These are phyloP conservation scores for Capsicum pubescens DNA, from an alignment of 257 asterid species.

Conservation along the genomic window DNA sequence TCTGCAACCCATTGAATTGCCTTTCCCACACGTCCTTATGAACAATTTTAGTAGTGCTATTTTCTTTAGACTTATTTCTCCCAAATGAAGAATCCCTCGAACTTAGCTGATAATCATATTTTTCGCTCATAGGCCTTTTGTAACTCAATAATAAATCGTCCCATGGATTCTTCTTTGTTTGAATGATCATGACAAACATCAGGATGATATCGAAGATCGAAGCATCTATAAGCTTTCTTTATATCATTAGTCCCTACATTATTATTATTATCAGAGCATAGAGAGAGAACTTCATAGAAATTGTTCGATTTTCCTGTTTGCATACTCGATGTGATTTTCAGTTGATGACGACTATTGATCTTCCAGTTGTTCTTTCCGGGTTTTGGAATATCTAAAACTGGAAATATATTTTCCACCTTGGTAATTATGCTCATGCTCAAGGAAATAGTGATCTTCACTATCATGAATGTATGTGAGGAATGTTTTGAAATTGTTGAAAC, in stretches of 20 bases:
- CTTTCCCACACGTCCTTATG: constrained; percentile 54
- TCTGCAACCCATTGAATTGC: constrained; percentile 48
- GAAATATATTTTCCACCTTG: background rate
- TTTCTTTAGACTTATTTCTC: background rate
- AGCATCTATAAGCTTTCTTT: constrained; percentile 54
- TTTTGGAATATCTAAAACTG: background rate
- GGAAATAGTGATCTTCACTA: constrained; percentile 10
- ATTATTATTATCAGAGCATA: constrained; percentile 34
- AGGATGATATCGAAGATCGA: constrained; percentile 57
- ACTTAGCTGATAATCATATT: constrained; percentile 44
- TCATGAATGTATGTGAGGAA: background rate
- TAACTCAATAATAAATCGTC: constrained; percentile 47
- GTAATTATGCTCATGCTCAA: background rate
- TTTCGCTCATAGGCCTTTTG: constrained; percentile 48
- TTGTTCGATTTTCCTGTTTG: constrained; percentile 20
- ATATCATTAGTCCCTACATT: constrained; percentile 50
- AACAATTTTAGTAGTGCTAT: background rate
- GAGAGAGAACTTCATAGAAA: constrained; percentile 49
- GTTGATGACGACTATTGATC: too few relatives aligned
- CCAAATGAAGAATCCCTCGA: constrained; percentile 10
- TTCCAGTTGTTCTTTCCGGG: background rate
- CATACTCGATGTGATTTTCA: background rate
- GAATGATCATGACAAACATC: constrained; percentile 41
- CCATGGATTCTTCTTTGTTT: constrained; percentile 42
- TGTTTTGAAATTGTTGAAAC: background rate